phyloP scores from a whole-genome alignment of 2,329 filamentous ascomycete species.

The Furcasterigmium furcatum region DNA sequence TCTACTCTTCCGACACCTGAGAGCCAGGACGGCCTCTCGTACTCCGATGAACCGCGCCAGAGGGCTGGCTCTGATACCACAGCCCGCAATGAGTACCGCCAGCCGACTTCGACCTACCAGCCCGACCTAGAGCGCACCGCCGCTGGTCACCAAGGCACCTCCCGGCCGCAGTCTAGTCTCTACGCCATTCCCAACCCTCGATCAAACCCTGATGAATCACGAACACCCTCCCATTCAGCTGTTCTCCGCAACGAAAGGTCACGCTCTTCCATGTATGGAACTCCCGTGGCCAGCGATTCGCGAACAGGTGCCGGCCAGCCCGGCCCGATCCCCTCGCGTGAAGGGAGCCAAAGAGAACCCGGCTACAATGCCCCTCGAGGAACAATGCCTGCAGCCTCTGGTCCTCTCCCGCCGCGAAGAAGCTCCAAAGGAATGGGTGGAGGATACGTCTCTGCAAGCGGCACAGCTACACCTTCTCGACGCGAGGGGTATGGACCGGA shows the following conservation, averaged over 20 bases:
- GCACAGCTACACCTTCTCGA: conserved; percentile 36
- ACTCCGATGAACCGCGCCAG: not conserved
- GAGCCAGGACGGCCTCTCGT: not conserved
- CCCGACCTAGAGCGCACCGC: conserved; percentile 5
- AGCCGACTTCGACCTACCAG: conserved; percentile 4
- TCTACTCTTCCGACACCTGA: not conserved
- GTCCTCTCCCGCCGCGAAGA: conserved; percentile 68
- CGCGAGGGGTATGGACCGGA: conserved; percentile 33
- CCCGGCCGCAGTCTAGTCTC: conserved; percentile 8
- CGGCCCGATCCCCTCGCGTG: conserved; percentile 60
- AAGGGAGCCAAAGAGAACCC: conserved; percentile 66
- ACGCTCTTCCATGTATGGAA: conserved; percentile 52
- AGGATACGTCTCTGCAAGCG: conserved; percentile 44
- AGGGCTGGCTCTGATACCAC: not conserved
- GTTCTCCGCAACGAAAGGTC: conserved; percentile 57
- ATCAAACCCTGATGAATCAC: conserved; percentile 10
- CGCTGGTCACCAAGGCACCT: conserved; percentile 1
- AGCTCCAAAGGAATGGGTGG: conserved; percentile 70
- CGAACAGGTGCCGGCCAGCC: conserved; percentile 58
- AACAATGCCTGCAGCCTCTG: conserved; percentile 46
- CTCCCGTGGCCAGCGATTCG: conserved; percentile 59
- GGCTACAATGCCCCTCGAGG: conserved; percentile 62
- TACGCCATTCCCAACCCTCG: conserved; percentile 26
- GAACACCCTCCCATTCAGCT: conserved; percentile 38
- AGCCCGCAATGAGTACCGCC: conserved; percentile 3